Evolutionary conservation across 225 moss, liverwort and hornwort genomes (phyloP), one percentile per base, ranked within the genome.

Genomic region (Climacium dendroides): DNA sequence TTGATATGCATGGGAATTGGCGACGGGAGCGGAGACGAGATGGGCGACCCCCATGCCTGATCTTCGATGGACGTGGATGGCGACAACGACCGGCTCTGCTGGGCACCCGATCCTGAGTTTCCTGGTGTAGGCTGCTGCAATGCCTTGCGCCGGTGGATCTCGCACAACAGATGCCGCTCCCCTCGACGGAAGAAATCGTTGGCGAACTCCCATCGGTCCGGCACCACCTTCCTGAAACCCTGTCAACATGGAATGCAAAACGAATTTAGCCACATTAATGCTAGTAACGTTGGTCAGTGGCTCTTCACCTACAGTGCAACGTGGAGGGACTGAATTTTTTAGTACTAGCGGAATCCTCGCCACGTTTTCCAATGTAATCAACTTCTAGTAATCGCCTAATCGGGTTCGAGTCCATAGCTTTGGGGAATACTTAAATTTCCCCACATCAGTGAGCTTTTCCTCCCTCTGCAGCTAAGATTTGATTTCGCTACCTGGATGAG

Each of bases 171-270:
- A 45, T 94, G 91, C 41, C 89, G 43, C 91, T 93, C 91, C 52
- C 94, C 94, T 34, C 93, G 90, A 25, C 94, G 91, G 81, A 94
- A 94, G 81, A 93, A 94, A 78, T 94, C 94, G 71, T 94, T 94
- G 18, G 91, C 90, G 12, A 94, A 94, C 91, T 94, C 94, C 94
- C 94, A 94, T 24, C 94, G 94, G 75, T 94, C 92, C 15, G 94
- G 94, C 23, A 93, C 91, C 43, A 94, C 90, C 89, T 94, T 94
- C 83, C 91, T 84, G 87, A 94, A 94, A 11, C 94, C 94, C 94
- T 94, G 90, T 70, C 67, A 61, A 78, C 65, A 87, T 52, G 45
- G 71, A 74, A 79, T 74, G 74, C 66, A 45, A 55, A 86, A 83
- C 67, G 34, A 48, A 54, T 79, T 90, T 86, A 91, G 88, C 22